Evolutionary conservation across 495 filamentous ascomycete species (phyloP).

Genomic region (Talaromyces trachyspermus): DNA sequence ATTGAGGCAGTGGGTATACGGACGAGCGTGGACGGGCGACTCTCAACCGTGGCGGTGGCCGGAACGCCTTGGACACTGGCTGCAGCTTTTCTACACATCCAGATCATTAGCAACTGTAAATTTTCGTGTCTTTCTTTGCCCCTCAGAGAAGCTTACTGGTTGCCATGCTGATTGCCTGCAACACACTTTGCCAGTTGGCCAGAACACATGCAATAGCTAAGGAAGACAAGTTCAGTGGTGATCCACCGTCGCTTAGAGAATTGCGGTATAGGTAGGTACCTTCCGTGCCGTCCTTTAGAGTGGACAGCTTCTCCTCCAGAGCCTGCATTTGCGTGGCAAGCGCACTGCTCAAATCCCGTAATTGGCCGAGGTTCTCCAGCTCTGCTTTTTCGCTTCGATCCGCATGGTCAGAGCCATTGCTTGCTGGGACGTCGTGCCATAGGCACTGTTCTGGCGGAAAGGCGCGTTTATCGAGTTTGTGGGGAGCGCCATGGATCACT

Average conservation of each 20-base stretch:
- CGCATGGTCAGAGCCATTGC: constrained; percentile 76
- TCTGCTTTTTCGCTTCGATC: constrained; percentile 92
- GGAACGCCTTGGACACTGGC: background rate
- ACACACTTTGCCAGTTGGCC: constrained; percentile 92
- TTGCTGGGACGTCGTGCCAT: constrained; percentile 49
- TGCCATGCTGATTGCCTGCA: constrained; percentile 90
- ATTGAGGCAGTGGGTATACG: constrained; percentile 4
- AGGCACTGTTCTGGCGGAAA: constrained; percentile 29
- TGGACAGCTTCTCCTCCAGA: constrained; percentile 79
- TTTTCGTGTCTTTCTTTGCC: background rate
- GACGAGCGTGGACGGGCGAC: constrained; percentile 4
- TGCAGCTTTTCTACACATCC: constrained; percentile 3
- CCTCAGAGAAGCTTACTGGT: constrained; percentile 57
- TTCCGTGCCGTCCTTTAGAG: constrained; percentile 88
- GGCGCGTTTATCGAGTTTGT: constrained; percentile 22
- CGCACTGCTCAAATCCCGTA: constrained; percentile 81
- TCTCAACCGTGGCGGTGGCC: background rate
- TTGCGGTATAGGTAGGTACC: constrained; percentile 39
- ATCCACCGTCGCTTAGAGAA: no score
- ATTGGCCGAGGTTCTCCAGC: constrained; percentile 77
- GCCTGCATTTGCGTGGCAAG: constrained; percentile 87
- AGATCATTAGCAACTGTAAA: background rate
- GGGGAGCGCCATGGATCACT: constrained; percentile 28
- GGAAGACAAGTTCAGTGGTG: no score
- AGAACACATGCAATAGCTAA: constrained; percentile 85